Percentiles rank a stretch among this genome's conserved stretches.
Conservation (phyloP, 352 stramenopile species). For the Thraustochytrium sp. region DNA sequence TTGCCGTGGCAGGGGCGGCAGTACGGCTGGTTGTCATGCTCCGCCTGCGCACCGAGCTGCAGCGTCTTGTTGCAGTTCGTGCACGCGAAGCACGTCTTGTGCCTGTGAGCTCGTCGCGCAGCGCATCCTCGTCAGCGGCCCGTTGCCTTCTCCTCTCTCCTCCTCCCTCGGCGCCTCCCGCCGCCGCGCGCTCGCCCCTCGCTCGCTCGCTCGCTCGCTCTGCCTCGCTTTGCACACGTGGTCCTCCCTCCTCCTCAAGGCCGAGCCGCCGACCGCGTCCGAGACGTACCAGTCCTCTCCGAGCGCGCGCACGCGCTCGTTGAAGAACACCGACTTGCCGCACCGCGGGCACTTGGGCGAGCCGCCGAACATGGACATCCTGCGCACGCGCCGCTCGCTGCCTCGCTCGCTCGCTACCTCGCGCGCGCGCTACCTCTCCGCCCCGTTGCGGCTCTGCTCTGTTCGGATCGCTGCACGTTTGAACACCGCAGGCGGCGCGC, state of each 20-base stretch:
- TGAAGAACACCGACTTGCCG: constrained; percentile 49
- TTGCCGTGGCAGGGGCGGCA: constrained; percentile 48
- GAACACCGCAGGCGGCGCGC: no score
- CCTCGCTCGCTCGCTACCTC: no score
- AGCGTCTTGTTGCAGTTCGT: constrained; percentile 40
- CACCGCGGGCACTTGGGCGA: constrained; percentile 43
- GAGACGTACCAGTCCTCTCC: constrained; percentile 38
- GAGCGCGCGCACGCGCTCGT: constrained; percentile 43
- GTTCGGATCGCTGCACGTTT: no score
- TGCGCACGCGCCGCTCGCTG: no score
- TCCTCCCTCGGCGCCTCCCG: background rate
- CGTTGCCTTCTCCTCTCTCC: background rate
- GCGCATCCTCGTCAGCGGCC: background rate
- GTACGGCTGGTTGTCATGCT: constrained; percentile 45
- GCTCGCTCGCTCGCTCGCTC: background rate
- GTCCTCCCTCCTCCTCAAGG: no score
- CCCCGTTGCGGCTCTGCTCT: no score
- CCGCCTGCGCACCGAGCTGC: constrained; percentile 40
- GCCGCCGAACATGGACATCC: constrained; percentile 30
- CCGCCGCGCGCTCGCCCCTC: background rate
- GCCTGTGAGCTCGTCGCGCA: background rate
- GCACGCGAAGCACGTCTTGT: constrained; percentile 48
- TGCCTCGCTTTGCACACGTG: no score
- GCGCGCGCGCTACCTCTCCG: no score
- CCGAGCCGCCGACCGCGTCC: no score